These are phyloP conservation scores for Chlorella sp. DNA, from an alignment of 139 green algal genomes.

Conservation along the genomic window DNA sequence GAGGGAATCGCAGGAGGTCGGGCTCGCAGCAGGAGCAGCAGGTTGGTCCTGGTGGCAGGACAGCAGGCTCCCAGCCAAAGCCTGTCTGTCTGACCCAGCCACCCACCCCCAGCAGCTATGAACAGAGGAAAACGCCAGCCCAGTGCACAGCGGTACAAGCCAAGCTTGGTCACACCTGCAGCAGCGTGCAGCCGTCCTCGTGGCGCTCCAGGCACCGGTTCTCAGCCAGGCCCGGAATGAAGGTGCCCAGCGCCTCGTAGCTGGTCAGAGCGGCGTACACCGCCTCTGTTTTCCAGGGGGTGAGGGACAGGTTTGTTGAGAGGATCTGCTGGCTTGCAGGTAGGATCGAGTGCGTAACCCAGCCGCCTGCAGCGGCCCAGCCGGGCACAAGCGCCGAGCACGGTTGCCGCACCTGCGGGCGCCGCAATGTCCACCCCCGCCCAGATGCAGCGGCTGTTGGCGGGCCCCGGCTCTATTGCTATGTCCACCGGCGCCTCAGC, in stretches of 20 bases:
- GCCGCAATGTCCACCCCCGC: constrained; percentile 61
- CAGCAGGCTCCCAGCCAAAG: background rate
- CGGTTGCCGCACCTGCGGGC: constrained; percentile 41
- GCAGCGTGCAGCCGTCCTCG: constrained; percentile 27
- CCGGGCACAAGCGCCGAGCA: too few species aligned
- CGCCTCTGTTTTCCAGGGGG: background rate
- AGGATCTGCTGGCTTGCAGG: too few species aligned
- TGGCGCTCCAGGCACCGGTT: constrained; percentile 70
- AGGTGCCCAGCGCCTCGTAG: constrained; percentile 73
- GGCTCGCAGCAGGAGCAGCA: background rate
- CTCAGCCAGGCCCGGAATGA: constrained; percentile 80
- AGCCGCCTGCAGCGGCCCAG: too few species aligned
- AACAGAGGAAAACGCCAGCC: background rate
- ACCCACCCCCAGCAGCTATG: background rate
- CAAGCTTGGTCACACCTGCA: background rate
- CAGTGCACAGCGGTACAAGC: background rate
- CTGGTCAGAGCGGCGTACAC: constrained; percentile 78
- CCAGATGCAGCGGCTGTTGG: constrained; percentile 67
- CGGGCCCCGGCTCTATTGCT: constrained; percentile 31
- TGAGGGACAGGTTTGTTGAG: too few species aligned
- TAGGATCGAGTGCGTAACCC: too few species aligned
- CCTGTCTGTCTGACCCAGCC: background rate
- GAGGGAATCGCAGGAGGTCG: background rate
- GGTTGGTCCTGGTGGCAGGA: too few species aligned
- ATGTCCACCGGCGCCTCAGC: background rate